Conservation (phyloP, 2,329 filamentous ascomycete species). For the Dactylellina cionopaga region DNA sequence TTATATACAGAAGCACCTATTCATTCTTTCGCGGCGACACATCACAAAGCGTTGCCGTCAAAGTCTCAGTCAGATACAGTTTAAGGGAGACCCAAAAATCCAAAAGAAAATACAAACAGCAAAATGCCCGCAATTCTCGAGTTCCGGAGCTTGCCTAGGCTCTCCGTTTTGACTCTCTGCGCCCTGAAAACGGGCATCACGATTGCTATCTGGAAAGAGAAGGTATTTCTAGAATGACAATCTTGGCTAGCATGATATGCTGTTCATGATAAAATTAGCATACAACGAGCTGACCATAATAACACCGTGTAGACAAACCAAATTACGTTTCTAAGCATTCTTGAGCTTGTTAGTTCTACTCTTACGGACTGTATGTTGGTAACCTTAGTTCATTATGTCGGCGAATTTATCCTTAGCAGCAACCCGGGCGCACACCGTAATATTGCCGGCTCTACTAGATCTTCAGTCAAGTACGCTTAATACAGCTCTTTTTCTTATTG, state of each 20-base stretch:
- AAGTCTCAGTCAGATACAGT: no score
- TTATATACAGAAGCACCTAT: no score
- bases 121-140: no score
- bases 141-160: no score
- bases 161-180: neutral
- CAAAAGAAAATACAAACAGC: no score
- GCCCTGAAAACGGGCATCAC: constrained; percentile 1
- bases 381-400: neutral
- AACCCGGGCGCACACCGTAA: neutral
- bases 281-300: no score
- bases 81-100: no score
- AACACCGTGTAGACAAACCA: neutral
- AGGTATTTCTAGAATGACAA: neutral
- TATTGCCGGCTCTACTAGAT: neutral
- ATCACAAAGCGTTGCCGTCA: no score
- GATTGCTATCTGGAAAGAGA: neutral
- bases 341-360: constrained; percentile 15
- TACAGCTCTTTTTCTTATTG: neutral
- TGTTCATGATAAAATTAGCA: neutral
- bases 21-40: no score
- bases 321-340: neutral
- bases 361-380: constrained; percentile 15
- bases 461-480: neutral
- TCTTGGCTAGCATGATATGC: neutral
- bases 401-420: neutral